These are phyloP conservation scores for Orbilia ellipsospora DNA, from an alignment of 2,329 filamentous ascomycete species.

Conservation along the genomic window DNA sequence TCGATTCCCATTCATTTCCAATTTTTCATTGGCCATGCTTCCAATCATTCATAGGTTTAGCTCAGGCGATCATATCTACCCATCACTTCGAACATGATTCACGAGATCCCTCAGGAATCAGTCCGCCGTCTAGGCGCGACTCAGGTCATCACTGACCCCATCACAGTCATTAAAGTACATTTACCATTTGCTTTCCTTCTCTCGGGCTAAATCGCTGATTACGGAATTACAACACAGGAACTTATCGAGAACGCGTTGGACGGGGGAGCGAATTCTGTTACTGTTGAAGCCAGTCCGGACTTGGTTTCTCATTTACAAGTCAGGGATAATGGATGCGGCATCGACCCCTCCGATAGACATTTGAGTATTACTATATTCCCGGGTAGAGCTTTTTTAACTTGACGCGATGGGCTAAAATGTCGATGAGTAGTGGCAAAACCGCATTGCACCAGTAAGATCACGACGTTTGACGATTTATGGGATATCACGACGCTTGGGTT, in stretches of 20 bases:
- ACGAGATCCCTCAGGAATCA: slow-evolving; percentile 53
- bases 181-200: not conserved
- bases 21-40: not conserved
- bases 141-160: slow-evolving; percentile 58
- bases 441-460: slow-evolving; percentile 74
- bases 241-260: slow-evolving; percentile 76
- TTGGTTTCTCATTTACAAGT: slow-evolving; percentile 73
- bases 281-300: slow-evolving; percentile 70
- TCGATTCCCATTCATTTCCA: not conserved
- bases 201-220: not conserved
- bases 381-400: no score
- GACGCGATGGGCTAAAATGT: no score
- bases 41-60: no score
- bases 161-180: slow-evolving; percentile 57
- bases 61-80: not conserved
- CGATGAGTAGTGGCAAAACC: slow-evolving; percentile 66
- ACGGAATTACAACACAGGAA: slow-evolving; percentile 62
- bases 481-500: slow-evolving; percentile 72
- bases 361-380: slow-evolving; percentile 58
- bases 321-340: slow-evolving; percentile 73
- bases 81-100: slow-evolving; percentile 22
- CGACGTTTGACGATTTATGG: slow-evolving; percentile 68
- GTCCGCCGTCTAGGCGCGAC: slow-evolving; percentile 57
- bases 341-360: slow-evolving; percentile 68
- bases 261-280: slow-evolving; percentile 69